These are phyloP conservation scores for Ascochyta clinopodiicola DNA, from an alignment of 2,329 filamentous ascomycete species.

Conservation along the genomic window DNA sequence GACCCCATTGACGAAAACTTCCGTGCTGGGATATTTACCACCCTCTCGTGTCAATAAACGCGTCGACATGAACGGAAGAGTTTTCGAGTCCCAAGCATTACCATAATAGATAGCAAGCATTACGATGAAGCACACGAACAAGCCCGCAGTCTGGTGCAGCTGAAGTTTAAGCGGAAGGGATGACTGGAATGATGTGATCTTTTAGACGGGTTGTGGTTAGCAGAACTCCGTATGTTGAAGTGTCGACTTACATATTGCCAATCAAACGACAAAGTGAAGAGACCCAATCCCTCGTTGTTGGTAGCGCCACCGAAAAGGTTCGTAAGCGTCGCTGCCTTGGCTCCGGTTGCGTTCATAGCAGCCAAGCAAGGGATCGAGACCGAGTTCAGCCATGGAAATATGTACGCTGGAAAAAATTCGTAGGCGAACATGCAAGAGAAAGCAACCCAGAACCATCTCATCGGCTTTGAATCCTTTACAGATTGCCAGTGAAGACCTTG, in stretches of 20 bases:
- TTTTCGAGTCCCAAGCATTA: slow-evolving; percentile 22
- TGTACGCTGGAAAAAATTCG: slow-evolving; percentile 26
- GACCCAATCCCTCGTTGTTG: slow-evolving; percentile 23
- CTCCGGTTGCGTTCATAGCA: slow-evolving; percentile 21
- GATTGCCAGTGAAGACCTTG: slow-evolving; percentile 26
- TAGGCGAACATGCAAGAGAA: slow-evolving; percentile 25
- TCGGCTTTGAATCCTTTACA: slow-evolving; percentile 22
- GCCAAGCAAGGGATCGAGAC: slow-evolving; percentile 25
- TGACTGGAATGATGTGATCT: slow-evolving; percentile 26
- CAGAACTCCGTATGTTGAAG: background rate
- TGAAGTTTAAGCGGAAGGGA: slow-evolving; percentile 24
- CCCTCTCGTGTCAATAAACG: slow-evolving; percentile 20
- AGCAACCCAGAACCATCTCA: slow-evolving; percentile 26
- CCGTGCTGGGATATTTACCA: slow-evolving; percentile 15
- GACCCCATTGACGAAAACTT: slow-evolving; percentile 19
- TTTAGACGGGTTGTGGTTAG: background rate
- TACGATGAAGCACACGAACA: slow-evolving; percentile 17
- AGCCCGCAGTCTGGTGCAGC: slow-evolving; percentile 19
- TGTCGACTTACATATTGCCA: slow-evolving; percentile 22
- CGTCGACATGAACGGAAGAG: slow-evolving; percentile 24
- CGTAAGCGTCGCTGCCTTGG: slow-evolving; percentile 19
- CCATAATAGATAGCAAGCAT: slow-evolving; percentile 25
- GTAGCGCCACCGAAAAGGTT: slow-evolving; percentile 23
- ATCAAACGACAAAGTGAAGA: slow-evolving; percentile 20
- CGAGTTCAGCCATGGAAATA: slow-evolving; percentile 26